Conservation (phyloP, 805 yeast species). For the Isabelozyma heimii region DNA sequence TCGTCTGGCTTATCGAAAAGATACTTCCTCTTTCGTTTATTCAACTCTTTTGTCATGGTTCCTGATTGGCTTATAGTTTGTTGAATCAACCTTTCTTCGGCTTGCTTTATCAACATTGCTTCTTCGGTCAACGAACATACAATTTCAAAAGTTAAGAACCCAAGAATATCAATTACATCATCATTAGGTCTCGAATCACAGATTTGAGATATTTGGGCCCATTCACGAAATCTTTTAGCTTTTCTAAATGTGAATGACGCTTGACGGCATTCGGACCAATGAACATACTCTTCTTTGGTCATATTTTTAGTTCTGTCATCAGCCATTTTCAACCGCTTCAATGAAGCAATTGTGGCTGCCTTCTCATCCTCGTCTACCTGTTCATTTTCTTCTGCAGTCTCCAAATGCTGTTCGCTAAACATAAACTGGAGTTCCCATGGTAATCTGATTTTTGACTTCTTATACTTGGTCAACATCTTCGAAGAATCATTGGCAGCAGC, state of each 20-base stretch:
- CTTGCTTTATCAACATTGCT: constrained; percentile 75
- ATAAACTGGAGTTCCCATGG: constrained; percentile 96
- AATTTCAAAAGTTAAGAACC: constrained; percentile 93
- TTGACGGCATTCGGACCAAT: constrained; percentile 98
- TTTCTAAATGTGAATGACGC: constrained; percentile 95
- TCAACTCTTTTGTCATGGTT: constrained; percentile 17
- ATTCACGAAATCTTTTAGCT: constrained; percentile 90
- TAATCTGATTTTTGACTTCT: constrained; percentile 74
- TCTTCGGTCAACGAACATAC: constrained; percentile 93
- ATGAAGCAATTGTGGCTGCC: constrained; percentile 85
- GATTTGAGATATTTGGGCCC: constrained; percentile 85
- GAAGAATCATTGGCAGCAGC: constrained; percentile 31
- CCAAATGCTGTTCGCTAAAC: constrained; percentile 88
- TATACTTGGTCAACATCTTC: constrained; percentile 48
- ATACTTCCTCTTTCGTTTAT: constrained; percentile 44
- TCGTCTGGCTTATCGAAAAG: constrained; percentile 89
- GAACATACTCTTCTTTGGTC: constrained; percentile 97
- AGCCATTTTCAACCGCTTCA: constrained; percentile 84
- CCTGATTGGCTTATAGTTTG: constrained; percentile 31
- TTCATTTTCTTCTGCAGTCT: constrained; percentile 55
- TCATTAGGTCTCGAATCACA: constrained; percentile 92
- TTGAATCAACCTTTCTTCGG: constrained; percentile 53
- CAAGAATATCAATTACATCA: constrained; percentile 93
- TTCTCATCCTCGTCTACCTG: constrained; percentile 84
- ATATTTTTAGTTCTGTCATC: constrained; percentile 90